phyloP scores from a whole-genome alignment of 2,329 filamentous ascomycete species.

The Fusarium torreyae region DNA sequence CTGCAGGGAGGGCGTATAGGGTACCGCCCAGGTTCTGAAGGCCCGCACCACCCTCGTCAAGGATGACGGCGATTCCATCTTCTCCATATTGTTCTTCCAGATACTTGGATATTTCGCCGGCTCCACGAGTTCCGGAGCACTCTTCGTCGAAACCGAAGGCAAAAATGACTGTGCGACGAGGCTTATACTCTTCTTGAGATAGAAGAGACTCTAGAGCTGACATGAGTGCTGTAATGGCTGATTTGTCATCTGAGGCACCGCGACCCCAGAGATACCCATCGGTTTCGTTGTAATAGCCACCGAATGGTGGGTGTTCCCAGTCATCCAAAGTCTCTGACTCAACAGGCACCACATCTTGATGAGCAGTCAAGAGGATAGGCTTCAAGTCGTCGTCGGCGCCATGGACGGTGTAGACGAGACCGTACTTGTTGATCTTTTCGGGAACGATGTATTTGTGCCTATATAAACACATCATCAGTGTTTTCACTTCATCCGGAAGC shows the following conservation, averaged over 20 bases:
- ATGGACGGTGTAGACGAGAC: constrained; percentile 71
- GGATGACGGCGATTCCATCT: constrained; percentile 69
- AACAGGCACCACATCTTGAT: constrained; percentile 61
- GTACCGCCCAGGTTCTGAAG: constrained; percentile 62
- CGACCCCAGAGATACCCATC: constrained; percentile 58
- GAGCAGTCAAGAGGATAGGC: constrained; percentile 57
- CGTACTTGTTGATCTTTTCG: constrained; percentile 72
- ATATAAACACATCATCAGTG: not conserved
- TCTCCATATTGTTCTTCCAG: constrained; percentile 68
- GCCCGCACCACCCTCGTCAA: constrained; percentile 75
- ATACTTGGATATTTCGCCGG: constrained; percentile 64
- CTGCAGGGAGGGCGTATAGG: constrained; percentile 68
- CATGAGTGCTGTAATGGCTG: constrained; percentile 55
- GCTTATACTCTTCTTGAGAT: constrained; percentile 62
- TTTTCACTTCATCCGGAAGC: accelerated
- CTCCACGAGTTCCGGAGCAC: constrained; percentile 69
- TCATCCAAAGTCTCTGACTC: constrained; percentile 55
- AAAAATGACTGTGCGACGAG: constrained; percentile 69
- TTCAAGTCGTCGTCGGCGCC: constrained; percentile 65
- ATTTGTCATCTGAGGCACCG: constrained; percentile 59
- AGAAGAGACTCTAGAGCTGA: constrained; percentile 64
- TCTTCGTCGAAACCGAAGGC: constrained; percentile 77
- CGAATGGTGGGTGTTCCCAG: constrained; percentile 60
- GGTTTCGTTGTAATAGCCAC: constrained; percentile 53
- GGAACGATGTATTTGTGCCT: constrained; percentile 59